phyloP scores from a whole-genome alignment of 2,329 filamentous ascomycete genomes.

The Juglanconis sp. region DNA sequence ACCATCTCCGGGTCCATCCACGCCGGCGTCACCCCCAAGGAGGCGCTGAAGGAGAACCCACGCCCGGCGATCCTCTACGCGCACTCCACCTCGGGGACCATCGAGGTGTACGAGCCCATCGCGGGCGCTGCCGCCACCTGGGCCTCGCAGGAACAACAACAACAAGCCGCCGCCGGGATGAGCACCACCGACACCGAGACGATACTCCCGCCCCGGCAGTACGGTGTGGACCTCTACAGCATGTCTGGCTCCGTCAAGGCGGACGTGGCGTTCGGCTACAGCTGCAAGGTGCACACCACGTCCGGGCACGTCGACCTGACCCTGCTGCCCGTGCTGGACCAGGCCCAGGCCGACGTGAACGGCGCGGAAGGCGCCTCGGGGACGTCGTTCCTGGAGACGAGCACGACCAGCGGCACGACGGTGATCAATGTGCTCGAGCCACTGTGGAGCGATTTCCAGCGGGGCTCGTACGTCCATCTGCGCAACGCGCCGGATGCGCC shows the following conservation, averaged over 20 bases:
- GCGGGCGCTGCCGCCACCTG: slow-evolving; percentile 20
- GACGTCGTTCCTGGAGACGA: slow-evolving; percentile 33
- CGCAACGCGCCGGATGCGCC: slow-evolving; percentile 5
- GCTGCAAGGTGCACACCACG: slow-evolving; percentile 33
- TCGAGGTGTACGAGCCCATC: slow-evolving; percentile 41
- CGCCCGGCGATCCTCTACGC: slow-evolving; percentile 40
- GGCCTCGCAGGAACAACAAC: neutral
- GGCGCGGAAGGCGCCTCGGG: neutral
- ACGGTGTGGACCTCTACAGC: slow-evolving; percentile 41
- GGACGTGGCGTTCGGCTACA: slow-evolving; percentile 37
- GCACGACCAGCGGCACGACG: slow-evolving; percentile 42
- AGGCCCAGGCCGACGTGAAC: slow-evolving; percentile 16
- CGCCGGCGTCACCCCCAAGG: slow-evolving; percentile 39
- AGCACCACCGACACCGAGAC: slow-evolving; percentile 4
- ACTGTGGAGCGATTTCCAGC: slow-evolving; percentile 34
- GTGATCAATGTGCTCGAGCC: slow-evolving; percentile 41
- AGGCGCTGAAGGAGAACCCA: slow-evolving; percentile 31
- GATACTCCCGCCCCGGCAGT: slow-evolving; percentile 43
- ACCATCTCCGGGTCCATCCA: slow-evolving; percentile 42
- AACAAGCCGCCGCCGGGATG: neutral
- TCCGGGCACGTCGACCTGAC: slow-evolving; percentile 39
- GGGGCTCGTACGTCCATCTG: slow-evolving; percentile 21
- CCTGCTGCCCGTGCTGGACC: slow-evolving; percentile 42
- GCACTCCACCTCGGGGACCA: slow-evolving; percentile 40
- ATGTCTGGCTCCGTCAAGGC: slow-evolving; percentile 42